Percentiles rank a stretch among this genome's conserved stretches.
phyloP scores from a whole-genome alignment of 2,329 filamentous ascomycete genomes.

The Aspergillus sp. region DNA sequence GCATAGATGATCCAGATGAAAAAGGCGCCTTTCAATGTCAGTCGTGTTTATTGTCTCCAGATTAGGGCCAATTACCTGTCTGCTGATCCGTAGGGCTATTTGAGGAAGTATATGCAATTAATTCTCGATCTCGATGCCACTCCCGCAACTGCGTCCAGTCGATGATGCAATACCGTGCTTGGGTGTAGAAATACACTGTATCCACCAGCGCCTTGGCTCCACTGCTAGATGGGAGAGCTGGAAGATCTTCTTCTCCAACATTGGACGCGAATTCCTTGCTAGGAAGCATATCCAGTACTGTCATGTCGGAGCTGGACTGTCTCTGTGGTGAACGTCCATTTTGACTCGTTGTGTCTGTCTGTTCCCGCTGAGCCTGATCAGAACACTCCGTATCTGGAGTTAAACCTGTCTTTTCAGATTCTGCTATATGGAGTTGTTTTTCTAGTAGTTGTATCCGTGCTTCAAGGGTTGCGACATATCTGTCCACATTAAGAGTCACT shows the following conservation, averaged over 20 bases:
- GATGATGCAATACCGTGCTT: conserved; percentile 16
- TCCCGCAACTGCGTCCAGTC: conserved; percentile 14
- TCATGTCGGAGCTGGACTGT: background rate
- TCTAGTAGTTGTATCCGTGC: conserved; percentile 9
- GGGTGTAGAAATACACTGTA: conserved; percentile 14
- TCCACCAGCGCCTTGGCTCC: conserved; percentile 9
- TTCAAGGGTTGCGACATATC: conserved; percentile 13
- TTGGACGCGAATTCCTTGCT: conserved; percentile 1
- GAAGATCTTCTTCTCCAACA: conserved; percentile 2
- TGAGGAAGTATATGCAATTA: conserved; percentile 4
- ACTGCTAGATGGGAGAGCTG: conserved; percentile 6
- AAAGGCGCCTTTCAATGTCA: too few relatives aligned
- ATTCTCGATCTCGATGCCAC: conserved; percentile 12
- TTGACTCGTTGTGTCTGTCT: background rate
- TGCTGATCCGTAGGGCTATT: conserved; percentile 3
- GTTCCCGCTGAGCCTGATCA: background rate
- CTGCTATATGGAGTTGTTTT: conserved; percentile 3
- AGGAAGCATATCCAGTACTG: conserved; percentile 4
- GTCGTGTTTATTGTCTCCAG: too few relatives aligned
- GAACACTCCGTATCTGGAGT: background rate
- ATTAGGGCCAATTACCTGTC: too few relatives aligned
- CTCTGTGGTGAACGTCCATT: background rate
- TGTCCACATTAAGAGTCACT: background rate
- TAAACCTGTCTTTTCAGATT: background rate
- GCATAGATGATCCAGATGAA: conserved; percentile 17